These are phyloP conservation scores for Aspergillus baeticus DNA, from an alignment of 495 filamentous ascomycete species.

Conservation along the genomic window DNA sequence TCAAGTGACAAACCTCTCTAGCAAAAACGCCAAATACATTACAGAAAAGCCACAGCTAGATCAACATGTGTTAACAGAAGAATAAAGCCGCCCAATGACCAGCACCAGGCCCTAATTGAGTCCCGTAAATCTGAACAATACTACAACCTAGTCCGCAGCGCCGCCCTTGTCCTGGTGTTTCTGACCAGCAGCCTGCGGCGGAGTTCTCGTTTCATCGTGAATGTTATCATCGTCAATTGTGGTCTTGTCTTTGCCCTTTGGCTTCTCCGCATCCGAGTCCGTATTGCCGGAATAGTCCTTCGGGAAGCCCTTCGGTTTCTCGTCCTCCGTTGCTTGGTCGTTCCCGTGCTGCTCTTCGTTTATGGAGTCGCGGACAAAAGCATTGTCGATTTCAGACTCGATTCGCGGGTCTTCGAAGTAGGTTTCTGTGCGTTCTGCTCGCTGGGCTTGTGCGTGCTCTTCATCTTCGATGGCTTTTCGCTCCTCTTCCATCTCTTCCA, in stretches of 20 bases:
- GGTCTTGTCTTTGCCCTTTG: not conserved
- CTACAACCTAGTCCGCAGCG: not conserved
- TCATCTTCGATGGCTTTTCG: conserved; percentile 68
- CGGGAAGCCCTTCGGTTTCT: not conserved
- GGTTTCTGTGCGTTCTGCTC: conserved; percentile 16
- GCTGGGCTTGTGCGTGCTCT: conserved; percentile 66
- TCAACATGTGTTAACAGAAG: not conserved
- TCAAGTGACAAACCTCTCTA: conserved; percentile 5
- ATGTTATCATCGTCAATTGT: not conserved
- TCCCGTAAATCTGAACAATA: not conserved
- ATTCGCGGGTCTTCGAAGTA: conserved; percentile 65
- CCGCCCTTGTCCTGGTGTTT: not conserved
- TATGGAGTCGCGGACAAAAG: conserved; percentile 66
- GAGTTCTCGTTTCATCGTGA: not conserved
- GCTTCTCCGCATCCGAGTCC: conserved; percentile 6
- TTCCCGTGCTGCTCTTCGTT: conserved; percentile 45
- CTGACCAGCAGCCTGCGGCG: not conserved
- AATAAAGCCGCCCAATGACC: conserved; percentile 15
- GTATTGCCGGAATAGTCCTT: conserved; percentile 6
- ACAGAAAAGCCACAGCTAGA: conserved; percentile 12
- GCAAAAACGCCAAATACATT: conserved; percentile 10
- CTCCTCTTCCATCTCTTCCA: conserved; percentile 95
- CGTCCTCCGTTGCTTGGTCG: conserved; percentile 2
- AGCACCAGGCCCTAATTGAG: conserved; percentile 16
- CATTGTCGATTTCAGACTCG: conserved; percentile 84